These are phyloP conservation scores for Cordyceps militaris DNA, from an alignment of 2,329 filamentous ascomycete species.

Conservation along the genomic window DNA sequence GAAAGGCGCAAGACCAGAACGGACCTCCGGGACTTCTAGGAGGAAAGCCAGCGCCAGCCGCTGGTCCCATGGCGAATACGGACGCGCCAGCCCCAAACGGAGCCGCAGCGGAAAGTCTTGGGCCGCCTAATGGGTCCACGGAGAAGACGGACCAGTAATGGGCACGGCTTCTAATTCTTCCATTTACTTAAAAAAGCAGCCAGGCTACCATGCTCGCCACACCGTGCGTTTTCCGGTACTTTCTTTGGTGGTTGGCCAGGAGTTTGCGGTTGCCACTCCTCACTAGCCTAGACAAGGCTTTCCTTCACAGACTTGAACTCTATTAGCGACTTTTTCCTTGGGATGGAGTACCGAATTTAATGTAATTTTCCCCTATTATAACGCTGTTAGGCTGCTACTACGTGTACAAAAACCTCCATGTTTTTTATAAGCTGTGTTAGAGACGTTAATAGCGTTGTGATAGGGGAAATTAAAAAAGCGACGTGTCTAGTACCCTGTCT, in stretches of 20 bases:
- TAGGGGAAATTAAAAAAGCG: too few species aligned
- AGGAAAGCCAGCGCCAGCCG: neutral
- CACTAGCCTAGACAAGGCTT: neutral
- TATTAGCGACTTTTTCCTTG: neutral
- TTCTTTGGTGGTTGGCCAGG: neutral
- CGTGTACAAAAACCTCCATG: too few species aligned
- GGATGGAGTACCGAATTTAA: neutral
- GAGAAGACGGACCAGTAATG: neutral
- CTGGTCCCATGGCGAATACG: neutral
- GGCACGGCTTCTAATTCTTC: neutral
- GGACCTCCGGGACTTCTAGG: neutral
- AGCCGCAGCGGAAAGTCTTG: neutral
- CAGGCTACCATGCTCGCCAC: neutral
- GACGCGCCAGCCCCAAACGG: neutral
- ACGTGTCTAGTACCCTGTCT: too few species aligned
- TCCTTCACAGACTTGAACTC: neutral
- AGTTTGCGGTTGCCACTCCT: neutral
- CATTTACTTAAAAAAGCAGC: neutral
- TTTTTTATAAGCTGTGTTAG: too few species aligned
- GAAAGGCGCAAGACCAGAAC: constrained; percentile 6
- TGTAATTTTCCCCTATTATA: too few species aligned
- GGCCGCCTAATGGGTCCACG: neutral
- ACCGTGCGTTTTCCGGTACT: neutral
- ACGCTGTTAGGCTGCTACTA: too few species aligned
- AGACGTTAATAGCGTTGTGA: too few species aligned